Evolutionary conservation across 129 eudicot species (phyloP).

Genomic region (Glebionis coronaria): DNA sequence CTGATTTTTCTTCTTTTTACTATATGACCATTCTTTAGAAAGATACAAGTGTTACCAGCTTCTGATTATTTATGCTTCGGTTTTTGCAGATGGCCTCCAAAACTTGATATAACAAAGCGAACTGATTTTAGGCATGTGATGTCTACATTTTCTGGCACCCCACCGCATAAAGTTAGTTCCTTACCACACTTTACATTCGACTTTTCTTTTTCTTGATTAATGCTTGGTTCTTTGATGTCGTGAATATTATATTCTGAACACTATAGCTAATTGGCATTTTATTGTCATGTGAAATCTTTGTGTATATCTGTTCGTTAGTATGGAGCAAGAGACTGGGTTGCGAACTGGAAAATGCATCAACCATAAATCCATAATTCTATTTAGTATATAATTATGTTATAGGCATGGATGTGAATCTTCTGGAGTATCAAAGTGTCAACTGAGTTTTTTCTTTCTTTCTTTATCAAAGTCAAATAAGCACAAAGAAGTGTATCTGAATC

Average conservation of each 20-base stretch:
- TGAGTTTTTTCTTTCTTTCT: slow-evolving; percentile 1
- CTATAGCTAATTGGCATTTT: slow-evolving; percentile 9
- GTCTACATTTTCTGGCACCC: slow-evolving; percentile 80
- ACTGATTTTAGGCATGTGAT: slow-evolving; percentile 91
- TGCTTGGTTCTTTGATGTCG: slow-evolving; percentile 13
- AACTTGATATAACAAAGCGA: slow-evolving; percentile 92
- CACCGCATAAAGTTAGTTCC: slow-evolving; percentile 71
- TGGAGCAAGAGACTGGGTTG: slow-evolving; percentile 25
- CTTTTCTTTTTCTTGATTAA: neutral
- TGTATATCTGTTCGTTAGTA: slow-evolving; percentile 19
- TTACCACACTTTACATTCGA: slow-evolving; percentile 12
- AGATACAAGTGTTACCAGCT: neutral
- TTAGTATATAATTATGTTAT: slow-evolving; percentile 15
- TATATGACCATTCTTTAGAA: neutral
- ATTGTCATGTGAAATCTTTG: slow-evolving; percentile 19
- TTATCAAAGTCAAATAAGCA: neutral
- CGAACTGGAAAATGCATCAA: slow-evolving; percentile 28
- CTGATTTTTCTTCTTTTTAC: slow-evolving; percentile 19
- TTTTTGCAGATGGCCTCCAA: slow-evolving; percentile 85
- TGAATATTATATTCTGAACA: slow-evolving; percentile 16
- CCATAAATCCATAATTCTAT: slow-evolving; percentile 16
- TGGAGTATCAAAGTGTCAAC: slow-evolving; percentile 2
- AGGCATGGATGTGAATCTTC: slow-evolving; percentile 17
- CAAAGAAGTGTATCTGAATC: slow-evolving; percentile 15
- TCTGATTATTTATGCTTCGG: slow-evolving; percentile 29